These are phyloP conservation scores for Lactifluus hygrophoroides DNA, from an alignment of 768 basidiomycete species.

Conservation along the genomic window DNA sequence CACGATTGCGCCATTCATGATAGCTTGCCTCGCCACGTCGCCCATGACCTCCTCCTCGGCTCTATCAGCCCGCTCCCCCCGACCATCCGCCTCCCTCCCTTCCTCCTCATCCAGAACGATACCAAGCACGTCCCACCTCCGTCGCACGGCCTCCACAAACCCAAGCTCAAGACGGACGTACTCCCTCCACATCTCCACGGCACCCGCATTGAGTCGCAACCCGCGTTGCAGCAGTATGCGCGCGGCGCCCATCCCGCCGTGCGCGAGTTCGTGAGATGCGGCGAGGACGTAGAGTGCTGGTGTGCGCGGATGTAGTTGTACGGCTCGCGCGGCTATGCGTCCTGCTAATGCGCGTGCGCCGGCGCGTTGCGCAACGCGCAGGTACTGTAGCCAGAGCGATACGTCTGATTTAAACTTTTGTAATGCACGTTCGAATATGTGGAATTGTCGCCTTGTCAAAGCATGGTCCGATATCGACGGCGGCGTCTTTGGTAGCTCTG, in stretches of 20 bases:
- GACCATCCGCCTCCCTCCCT: slow-evolving; percentile 26
- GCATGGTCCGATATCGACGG: slow-evolving; percentile 77
- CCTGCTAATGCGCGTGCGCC: slow-evolving; percentile 73
- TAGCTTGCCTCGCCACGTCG: slow-evolving; percentile 50
- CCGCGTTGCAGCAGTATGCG: slow-evolving; percentile 81
- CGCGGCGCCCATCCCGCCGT: slow-evolving; percentile 67
- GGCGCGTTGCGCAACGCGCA: slow-evolving; percentile 74
- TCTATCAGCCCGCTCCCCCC: slow-evolving; percentile 25
- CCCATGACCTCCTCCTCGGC: slow-evolving; percentile 38
- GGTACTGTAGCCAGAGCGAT: slow-evolving; percentile 82
- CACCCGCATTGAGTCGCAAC: slow-evolving; percentile 65
- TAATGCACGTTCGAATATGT: slow-evolving; percentile 85
- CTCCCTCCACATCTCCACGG: slow-evolving; percentile 75
- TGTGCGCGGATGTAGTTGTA: slow-evolving; percentile 78
- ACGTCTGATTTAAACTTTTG: slow-evolving; percentile 85
- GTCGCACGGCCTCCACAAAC: slow-evolving; percentile 70
- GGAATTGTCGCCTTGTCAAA: slow-evolving; percentile 74
- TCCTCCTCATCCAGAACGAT: slow-evolving; percentile 30
- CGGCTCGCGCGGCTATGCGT: slow-evolving; percentile 77
- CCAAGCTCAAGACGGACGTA: slow-evolving; percentile 87
- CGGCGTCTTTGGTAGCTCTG: slow-evolving; percentile 24
- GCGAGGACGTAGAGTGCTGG: slow-evolving; percentile 76
- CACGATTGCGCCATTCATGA: slow-evolving; percentile 75
- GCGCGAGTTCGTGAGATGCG: slow-evolving; percentile 73
- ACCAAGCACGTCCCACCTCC: slow-evolving; percentile 76